Base-by-base conservation (phyloP, 495 filamentous ascomycete genomes). In the Podospora appendiculata region DNA sequence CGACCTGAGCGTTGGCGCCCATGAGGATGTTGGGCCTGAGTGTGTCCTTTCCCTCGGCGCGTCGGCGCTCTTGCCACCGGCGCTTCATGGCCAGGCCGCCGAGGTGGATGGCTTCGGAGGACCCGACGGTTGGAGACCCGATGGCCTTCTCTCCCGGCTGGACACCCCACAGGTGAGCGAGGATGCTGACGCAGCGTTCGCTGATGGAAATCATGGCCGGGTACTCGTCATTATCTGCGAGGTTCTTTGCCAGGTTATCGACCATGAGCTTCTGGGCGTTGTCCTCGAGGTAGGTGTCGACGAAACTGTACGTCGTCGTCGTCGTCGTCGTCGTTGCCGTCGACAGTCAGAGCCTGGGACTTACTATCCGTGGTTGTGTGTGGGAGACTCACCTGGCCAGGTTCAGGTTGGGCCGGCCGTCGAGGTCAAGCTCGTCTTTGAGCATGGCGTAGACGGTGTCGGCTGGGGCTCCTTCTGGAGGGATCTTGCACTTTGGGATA, bases 71-170 rank as follows among this genome's bases (percentile, higher is more conserved):
- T 62, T 88, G 85, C 87, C 86, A 89, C 6, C 83, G 74, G 6
- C 85, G 74, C 72, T 89, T 89, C 86, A 90, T 88, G 8, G 87
- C 85, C 45, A 89, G 66, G 4, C 86, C 87, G 13, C 85, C 86
- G 8, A 89, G 77, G 57, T 87, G 84, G 51, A 89, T 85, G 2
- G 85, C 87, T 59, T 89, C 87, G 7, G 78, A 83, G 3, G 81
- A 87, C 0, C 86, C 87, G 0, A 84, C 87, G 0, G 87, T 89
- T 1, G 86, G 85, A 1, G 82, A 78, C 4, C 86, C 87, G 54
- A 88, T 76, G 32, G 87, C 85, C 45, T 74, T 81, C 64, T 89
- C 83, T 25, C 74, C 73, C 51, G 80, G 79, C 44, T 81, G 77
- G 3, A 76, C 81, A 4, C 77, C 77, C 86, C 86, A 90, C 8